Percentiles rank a stretch among this genome's conserved stretches.
Evolutionary conservation across 73 alveolate genomes (phyloP).

Genomic region (Effrenium voratum): DNA sequence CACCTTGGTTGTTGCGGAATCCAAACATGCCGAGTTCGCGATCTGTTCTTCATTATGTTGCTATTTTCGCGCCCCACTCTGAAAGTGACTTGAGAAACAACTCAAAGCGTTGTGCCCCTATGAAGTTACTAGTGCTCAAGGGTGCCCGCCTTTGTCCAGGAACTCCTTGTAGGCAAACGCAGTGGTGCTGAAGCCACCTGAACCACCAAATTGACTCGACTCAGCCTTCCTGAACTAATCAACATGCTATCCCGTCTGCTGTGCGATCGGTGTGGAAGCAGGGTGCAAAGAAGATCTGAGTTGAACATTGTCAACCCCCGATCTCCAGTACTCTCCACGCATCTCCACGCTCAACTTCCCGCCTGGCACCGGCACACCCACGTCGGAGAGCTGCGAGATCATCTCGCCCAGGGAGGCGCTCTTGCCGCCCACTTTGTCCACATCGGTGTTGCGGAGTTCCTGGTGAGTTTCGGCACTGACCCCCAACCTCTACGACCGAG

Average conservation of each 20-base stretch:
- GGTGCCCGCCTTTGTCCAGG: constrained; percentile 83
- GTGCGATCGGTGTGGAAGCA: too few relatives aligned
- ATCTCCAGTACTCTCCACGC: not conserved
- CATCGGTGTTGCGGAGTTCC: constrained; percentile 91
- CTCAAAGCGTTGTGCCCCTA: too few relatives aligned
- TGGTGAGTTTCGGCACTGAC: not conserved
- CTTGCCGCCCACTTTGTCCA: constrained; percentile 93
- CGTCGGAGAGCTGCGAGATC: constrained; percentile 91
- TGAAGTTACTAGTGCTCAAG: too few relatives aligned
- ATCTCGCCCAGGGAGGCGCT: constrained; percentile 93
- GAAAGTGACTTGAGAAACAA: too few relatives aligned
- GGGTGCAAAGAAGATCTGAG: not conserved
- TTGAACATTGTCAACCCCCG: not conserved
- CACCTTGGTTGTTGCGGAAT: too few relatives aligned
- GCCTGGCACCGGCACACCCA: constrained; percentile 93
- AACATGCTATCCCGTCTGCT: too few relatives aligned
- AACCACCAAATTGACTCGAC: too few relatives aligned
- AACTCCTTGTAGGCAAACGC: constrained; percentile 88
- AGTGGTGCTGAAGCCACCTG: constrained; percentile 81
- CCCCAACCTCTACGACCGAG: not conserved
- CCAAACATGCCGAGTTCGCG: too few relatives aligned
- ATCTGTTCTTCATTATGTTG: too few relatives aligned
- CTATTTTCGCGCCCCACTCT: too few relatives aligned
- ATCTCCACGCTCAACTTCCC: not conserved
- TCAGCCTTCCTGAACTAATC: too few relatives aligned